Evolutionary conservation across 805 yeast species (phyloP), one percentile per base, ranked within the genome.

Genomic region (Vanderwaltozyma tropicalis): DNA sequence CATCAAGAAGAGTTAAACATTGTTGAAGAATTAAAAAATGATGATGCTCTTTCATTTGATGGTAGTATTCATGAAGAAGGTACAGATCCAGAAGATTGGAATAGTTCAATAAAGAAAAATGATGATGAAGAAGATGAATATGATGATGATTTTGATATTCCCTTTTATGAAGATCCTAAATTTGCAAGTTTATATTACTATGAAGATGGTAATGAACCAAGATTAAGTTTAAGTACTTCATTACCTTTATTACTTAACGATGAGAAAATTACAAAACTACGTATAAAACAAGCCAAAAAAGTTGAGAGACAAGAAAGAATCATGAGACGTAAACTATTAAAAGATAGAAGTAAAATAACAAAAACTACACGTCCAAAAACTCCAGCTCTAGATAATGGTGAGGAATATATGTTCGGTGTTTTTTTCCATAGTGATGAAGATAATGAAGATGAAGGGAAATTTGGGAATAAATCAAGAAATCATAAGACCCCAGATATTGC

Each of bases 141-240:
- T 7, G 57, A 56, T 6, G 50, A 53, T 28, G 62, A 49, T 6
- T 45, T 43, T 14, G 57, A 53, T 21, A 55, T 63, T 36, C 68
- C 70, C 2, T 65, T 56, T 46, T 66, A 63, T 44, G 69, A 65
- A 44, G 69, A 65, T 45, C 61, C 66, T 1, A 59, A 56, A 41
- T 57, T 59, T 43, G 54, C 62, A 2, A 55, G 52, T 36, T 40
- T 59, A 14, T 49, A 57, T 34, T 57, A 55, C 37, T 56, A 57
- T 37, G 48, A 49, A 34, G 60, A 53, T 40, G 56, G 57, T n/a
- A 48, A 44, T 27, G 62, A 54, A 41, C 61, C 61, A 18, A 52
- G 53, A 24, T 36, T 59, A 26, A 50, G 55, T 22, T 43, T 59
- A 37, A 55, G 60, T 32, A 57, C 63, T 15, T 53, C 59, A 17